Evolutionary conservation across 805 yeast genomes (phyloP).

Genomic region (Candida chauliodis): DNA sequence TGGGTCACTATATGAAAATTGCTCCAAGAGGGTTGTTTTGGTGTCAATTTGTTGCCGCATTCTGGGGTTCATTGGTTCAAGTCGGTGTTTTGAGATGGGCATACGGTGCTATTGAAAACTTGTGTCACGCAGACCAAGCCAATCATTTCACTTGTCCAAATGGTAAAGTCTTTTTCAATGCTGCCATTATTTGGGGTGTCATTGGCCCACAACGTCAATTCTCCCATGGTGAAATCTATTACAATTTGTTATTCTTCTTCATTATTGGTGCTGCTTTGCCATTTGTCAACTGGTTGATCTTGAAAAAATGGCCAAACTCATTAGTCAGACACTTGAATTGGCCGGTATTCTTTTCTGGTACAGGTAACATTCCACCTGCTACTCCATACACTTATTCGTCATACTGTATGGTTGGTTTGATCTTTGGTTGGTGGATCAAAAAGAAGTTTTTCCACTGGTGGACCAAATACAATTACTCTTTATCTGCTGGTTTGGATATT

Average conservation of each 20-base stretch:
- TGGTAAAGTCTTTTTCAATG: constrained; percentile 40
- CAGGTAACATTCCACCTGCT: constrained; percentile 71
- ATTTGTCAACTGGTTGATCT: constrained; percentile 33
- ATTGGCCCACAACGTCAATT: constrained; percentile 27
- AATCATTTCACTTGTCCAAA: constrained; percentile 38
- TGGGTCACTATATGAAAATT: constrained; percentile 43
- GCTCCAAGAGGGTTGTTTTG: constrained; percentile 38
- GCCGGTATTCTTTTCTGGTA: constrained; percentile 44
- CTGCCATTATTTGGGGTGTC: constrained; percentile 43
- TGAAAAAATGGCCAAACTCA: constrained; percentile 41
- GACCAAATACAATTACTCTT: constrained; percentile 42
- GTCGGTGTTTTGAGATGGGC: constrained; percentile 42
- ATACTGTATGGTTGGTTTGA: constrained; percentile 38
- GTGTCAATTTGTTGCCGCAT: constrained; percentile 42
- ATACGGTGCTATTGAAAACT: constrained; percentile 29
- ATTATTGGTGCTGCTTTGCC: constrained; percentile 36
- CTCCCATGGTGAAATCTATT: constrained; percentile 20
- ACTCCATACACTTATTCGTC: constrained; percentile 64
- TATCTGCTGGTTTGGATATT: constrained; percentile 44
- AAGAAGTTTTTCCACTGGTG: constrained; percentile 42
- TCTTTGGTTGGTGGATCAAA: constrained; percentile 37
- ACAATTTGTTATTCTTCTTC: constrained; percentile 36
- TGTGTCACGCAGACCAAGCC: constrained; percentile 29
- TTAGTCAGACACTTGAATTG: constrained; percentile 28
- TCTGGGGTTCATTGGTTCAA: constrained; percentile 41